phyloP scores from a whole-genome alignment of 2,329 filamentous ascomycete species.

The Purpureocillium lavendulum region DNA sequence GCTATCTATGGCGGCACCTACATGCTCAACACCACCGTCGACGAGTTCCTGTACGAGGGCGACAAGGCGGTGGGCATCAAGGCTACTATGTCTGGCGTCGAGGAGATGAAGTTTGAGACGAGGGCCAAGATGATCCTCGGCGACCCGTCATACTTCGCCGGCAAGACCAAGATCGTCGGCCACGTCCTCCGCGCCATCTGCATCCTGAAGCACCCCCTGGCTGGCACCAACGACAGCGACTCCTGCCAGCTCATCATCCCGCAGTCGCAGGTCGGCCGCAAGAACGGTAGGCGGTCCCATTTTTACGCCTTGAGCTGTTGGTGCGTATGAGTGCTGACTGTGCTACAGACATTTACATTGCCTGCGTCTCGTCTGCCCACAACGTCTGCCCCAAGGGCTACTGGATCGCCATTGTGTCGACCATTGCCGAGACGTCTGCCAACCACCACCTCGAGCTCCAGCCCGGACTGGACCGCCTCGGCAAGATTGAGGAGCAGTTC shows the following conservation, averaged over 20 bases:
- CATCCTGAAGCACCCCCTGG: slow-evolving; percentile 89
- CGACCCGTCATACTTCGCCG: slow-evolving; percentile 93
- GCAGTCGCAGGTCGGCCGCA: slow-evolving; percentile 92
- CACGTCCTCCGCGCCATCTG: slow-evolving; percentile 95
- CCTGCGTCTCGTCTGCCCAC: slow-evolving; percentile 89
- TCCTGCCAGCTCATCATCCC: slow-evolving; percentile 95
- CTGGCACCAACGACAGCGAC: slow-evolving; percentile 81
- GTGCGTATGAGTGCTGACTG: slow-evolving; percentile 6
- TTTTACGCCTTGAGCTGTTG: not conserved
- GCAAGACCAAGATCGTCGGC: slow-evolving; percentile 78
- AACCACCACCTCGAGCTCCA: slow-evolving; percentile 96
- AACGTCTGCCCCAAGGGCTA: slow-evolving; percentile 99
- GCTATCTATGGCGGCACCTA: slow-evolving; percentile 99
- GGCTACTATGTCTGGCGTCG: slow-evolving; percentile 87
- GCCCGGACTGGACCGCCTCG: slow-evolving; percentile 84
- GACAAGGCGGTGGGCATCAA: slow-evolving; percentile 91
- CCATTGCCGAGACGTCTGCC: slow-evolving; percentile 81
- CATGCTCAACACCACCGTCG: slow-evolving; percentile 94
- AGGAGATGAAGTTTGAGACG: slow-evolving; percentile 92
- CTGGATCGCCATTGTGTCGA: slow-evolving; percentile 97
- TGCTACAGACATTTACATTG: slow-evolving; percentile 80
- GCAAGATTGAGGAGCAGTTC: slow-evolving; percentile 93
- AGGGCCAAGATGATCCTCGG: slow-evolving; percentile 94
- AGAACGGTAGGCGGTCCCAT: slow-evolving; percentile 67
- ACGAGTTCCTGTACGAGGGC: slow-evolving; percentile 79